Conservation (phyloP, 176 grass and related monocot genomes). For the Aegilops speltoides region DNA sequence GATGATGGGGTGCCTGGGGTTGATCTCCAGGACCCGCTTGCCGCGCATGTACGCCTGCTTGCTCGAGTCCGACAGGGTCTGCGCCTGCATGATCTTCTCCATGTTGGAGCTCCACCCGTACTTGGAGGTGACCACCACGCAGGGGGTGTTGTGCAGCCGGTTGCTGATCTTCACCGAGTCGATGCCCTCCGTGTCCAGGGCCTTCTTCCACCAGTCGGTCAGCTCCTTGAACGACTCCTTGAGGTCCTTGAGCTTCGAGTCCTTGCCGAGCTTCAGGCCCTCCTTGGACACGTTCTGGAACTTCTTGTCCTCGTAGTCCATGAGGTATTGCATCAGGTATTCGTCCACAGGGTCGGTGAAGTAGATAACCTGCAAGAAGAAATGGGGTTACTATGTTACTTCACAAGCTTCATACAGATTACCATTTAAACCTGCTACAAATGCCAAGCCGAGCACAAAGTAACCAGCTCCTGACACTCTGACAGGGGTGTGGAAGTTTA, state of each 20-base stretch:
- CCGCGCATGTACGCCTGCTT: slow-evolving; percentile 95
- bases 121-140: slow-evolving; percentile 83
- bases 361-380: slow-evolving; percentile 69
- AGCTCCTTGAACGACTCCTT: slow-evolving; percentile 97
- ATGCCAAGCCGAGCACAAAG: neutral
- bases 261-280: slow-evolving; percentile 86
- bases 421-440: neutral
- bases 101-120: slow-evolving; percentile 95
- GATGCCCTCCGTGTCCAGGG: slow-evolving; percentile 67
- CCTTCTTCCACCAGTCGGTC: slow-evolving; percentile 92
- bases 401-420: neutral
- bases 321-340: slow-evolving; percentile 99
- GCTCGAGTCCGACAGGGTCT: slow-evolving; percentile 75
- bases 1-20: slow-evolving; percentile 91
- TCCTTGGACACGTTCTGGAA: slow-evolving; percentile 99
- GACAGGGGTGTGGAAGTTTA: neutral
- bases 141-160: slow-evolving; percentile 76
- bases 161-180: slow-evolving; percentile 98
- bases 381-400: neutral
- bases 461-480: neutral
- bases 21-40: slow-evolving; percentile 93
- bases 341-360: slow-evolving; percentile 95
- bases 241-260: slow-evolving; percentile 94
- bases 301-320: slow-evolving; percentile 99
- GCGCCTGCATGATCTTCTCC: slow-evolving; percentile 99